Conservation (phyloP, 192 early-diverging fungal genomes). For the Gonapodya sp. region DNA sequence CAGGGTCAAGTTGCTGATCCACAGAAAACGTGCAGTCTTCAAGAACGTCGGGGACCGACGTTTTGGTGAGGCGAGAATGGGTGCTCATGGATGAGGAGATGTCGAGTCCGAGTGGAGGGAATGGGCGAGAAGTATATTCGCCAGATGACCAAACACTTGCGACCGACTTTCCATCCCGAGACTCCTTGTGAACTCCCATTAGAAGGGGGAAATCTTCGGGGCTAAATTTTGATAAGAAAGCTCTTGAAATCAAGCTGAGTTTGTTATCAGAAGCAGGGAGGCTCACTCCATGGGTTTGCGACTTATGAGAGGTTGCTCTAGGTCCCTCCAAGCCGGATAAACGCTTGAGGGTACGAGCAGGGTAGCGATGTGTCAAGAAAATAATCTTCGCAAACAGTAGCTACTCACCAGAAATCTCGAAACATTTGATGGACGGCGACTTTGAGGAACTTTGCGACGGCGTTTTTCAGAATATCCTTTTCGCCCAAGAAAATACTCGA, state of each 20-base stretch:
- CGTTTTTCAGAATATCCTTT: background rate
- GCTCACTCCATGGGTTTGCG: background rate
- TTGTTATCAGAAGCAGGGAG: too few species aligned
- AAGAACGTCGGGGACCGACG: background rate
- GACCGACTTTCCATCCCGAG: background rate
- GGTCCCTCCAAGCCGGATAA: background rate
- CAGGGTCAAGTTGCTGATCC: background rate
- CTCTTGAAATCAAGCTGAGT: background rate
- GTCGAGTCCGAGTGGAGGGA: background rate
- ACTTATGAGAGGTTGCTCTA: background rate
- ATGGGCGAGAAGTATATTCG: background rate
- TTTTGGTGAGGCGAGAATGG: background rate
- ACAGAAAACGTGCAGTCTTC: background rate
- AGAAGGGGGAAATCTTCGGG: background rate
- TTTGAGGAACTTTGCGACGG: background rate
- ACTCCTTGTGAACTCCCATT: background rate
- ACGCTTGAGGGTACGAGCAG: background rate
- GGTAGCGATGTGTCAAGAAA: too few species aligned
- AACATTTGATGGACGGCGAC: background rate
- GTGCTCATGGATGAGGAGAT: background rate
- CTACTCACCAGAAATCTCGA: background rate
- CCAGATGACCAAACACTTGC: background rate
- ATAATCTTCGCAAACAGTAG: too few species aligned
- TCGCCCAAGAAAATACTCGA: background rate
- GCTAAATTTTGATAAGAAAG: background rate